Evolutionary conservation across 768 basidiomycete genomes (phyloP).

Genomic region (Auriscalpium vulgare): DNA sequence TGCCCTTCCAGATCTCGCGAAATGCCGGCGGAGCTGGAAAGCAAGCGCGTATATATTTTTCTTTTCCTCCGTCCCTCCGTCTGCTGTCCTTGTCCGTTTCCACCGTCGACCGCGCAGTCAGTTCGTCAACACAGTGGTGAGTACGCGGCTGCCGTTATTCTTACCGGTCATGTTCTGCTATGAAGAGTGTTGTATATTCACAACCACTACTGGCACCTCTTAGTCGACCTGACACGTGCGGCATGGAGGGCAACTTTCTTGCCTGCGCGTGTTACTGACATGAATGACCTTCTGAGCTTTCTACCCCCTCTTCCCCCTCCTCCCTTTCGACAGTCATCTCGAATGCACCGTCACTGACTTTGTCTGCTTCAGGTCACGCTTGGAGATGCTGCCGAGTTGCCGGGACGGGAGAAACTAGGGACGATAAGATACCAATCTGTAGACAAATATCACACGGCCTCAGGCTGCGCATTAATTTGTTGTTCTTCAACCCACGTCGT

Average conservation of each 20-base stretch:
- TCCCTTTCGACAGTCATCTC: background rate
- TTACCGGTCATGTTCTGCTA: slow-evolving; percentile 17
- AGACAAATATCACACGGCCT: background rate
- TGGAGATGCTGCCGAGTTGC: background rate
- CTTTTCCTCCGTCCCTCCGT: background rate
- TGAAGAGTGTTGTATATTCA: slow-evolving; percentile 78
- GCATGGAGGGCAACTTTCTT: slow-evolving; percentile 19
- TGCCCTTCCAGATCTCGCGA: background rate
- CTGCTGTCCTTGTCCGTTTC: background rate
- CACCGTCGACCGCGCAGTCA: too few relatives aligned
- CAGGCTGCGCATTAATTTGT: background rate
- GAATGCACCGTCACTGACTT: background rate
- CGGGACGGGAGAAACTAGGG: background rate
- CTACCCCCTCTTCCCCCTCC: background rate
- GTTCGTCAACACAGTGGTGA: slow-evolving; percentile 3
- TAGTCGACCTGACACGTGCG: slow-evolving; percentile 65
- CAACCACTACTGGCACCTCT: slow-evolving; percentile 80
- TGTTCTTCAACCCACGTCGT: background rate
- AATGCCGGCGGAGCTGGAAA: background rate
- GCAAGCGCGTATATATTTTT: background rate
- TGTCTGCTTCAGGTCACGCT: background rate
- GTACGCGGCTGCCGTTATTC: background rate
- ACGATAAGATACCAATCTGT: background rate
- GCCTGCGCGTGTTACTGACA: slow-evolving; percentile 63
- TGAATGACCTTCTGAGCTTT: slow-evolving; percentile 52